Base-by-base conservation (phyloP, 2,329 filamentous ascomycete species). In the Pseudocercospora fijiensis region DNA sequence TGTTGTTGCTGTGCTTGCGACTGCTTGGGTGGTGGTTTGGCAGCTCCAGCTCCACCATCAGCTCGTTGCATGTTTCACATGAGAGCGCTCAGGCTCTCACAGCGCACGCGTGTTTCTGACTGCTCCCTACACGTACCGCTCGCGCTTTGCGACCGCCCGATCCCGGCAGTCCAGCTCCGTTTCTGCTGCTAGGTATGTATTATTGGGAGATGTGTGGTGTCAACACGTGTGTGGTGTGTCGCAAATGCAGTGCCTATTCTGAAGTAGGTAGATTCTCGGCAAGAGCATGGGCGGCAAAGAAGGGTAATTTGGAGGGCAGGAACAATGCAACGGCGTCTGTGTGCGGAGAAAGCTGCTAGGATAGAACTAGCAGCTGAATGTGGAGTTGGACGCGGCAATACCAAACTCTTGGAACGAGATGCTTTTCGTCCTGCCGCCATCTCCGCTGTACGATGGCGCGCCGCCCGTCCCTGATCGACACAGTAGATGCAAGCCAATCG, bases 31-130 rank as follows among this genome's bases (percentile, higher is more conserved):
- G 51, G 20, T 11, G 52, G 55, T 55, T 51, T 20, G 22, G 45
- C 28, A 33, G 51, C 37, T 18, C 62, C 28, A 33, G 51, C 37
- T 18, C 62, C 64, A 27, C 51, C 57, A 27, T 65, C 62, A 49
- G 52, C 61, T 41, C 53, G 66, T 59, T 65, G 65, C 65, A 68
- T 69, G 63, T 61, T 64, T 66, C 64, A 62, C 62, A 62, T 62
- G 30, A 43, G 37, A 49, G 57, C 43, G 58, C 41, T 53, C 52
- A 52, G 28, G 58, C 41, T 53, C 52, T 52, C 20, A 24, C 18
- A 37, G 41, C 60, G 56, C 27, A 26, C 60, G 56, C 27, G 22
- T 56, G 53, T 22, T 51, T 51, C 18, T 51, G 47, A 51, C 47
- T 51, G n/a, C n/a, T n/a, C n/a, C n/a, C 22, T 26, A 8, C 45